Evolutionary conservation across 2,329 filamentous ascomycete species (phyloP).

Genomic region (Huntiella omanensis): DNA sequence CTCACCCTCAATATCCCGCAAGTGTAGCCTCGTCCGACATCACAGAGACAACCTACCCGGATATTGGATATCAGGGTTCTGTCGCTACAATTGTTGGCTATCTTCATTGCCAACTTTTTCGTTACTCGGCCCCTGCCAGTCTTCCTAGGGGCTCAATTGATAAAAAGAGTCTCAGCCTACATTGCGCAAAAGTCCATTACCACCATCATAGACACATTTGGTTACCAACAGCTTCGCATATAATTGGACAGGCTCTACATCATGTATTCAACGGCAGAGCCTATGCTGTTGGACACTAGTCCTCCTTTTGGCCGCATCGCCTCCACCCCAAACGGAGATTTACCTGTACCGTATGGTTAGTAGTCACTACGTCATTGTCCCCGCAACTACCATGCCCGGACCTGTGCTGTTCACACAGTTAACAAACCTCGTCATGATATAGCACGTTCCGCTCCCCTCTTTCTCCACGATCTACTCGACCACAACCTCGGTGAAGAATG

Average conservation of each 20-base stretch:
- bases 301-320: conserved; percentile 4
- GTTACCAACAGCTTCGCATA: neutral
- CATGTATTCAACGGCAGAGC: neutral
- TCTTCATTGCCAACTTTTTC: too few relatives aligned
- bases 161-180: too few relatives aligned
- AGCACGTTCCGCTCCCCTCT: conserved; percentile 12
- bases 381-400: neutral
- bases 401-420: neutral
- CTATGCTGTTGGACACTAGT: conserved; percentile 6
- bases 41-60: too few relatives aligned
- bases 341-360: conserved; percentile 11
- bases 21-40: neutral
- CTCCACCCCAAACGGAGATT: conserved; percentile 7
- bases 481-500: conserved; percentile 12
- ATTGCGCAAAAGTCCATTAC: too few relatives aligned
- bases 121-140: too few relatives aligned
- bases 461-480: conserved; percentile 13
- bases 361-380: neutral
- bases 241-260: neutral
- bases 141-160: too few relatives aligned
- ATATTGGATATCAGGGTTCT: too few relatives aligned
- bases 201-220: neutral
- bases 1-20: neutral
- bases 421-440: neutral
- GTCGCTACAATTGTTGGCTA: too few relatives aligned